Evolutionary conservation across 2,329 filamentous ascomycete species (phyloP), one percentile per base, ranked within the genome.

Genomic region (Alternaria angustiovoidea): DNA sequence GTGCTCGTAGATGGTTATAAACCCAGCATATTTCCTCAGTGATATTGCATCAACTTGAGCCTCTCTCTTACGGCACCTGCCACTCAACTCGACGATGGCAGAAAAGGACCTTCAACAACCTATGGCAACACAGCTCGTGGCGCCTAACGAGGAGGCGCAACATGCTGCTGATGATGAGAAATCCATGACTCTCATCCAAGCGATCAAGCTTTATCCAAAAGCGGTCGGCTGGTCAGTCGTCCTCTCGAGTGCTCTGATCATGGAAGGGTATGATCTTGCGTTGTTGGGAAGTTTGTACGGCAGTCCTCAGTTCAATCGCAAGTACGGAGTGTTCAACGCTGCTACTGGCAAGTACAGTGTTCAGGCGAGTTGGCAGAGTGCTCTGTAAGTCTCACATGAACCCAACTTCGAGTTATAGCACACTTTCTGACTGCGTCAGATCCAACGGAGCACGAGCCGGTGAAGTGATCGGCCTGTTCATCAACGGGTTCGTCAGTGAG

Each of bases 251-350:
- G 92, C 90, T 75, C 92, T 96, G 74, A 88, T 87, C 69, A 96
- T 96, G 93, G 93, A 96, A 77, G 92, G 91, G 7, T 95, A 93
- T 79, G 92, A 96, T 75, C 84, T 94, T 62, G 88, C 87, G 66
- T 82, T 96, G 53, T 87, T 94, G 73, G 91, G 90, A 78, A 93
- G 92, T 77, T 91, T 94, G 70, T 93, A 87, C 56, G 81, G 73
- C 7, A 80, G 78, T 51, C 77, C 78, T 3, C 73, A 77, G 43
- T 83, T 83, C 76, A 80, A 82, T 42, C 68, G 68, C 55, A 77
- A 79, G 58, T 83, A 79, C 58, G 81, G 81, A 26, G 70, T 75
- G 0, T 71, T 72, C 32, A 69, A 75, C 18, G 62, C 73, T 1
- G 69, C 75, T 30, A 78, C 75, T 5, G 71, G 74, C 18, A 80